A percentile compares a stretch with the other conserved stretches of the same genome.
Evolutionary conservation across 345 rosid genomes (phyloP).

Genomic region (Syzygium jambos): DNA sequence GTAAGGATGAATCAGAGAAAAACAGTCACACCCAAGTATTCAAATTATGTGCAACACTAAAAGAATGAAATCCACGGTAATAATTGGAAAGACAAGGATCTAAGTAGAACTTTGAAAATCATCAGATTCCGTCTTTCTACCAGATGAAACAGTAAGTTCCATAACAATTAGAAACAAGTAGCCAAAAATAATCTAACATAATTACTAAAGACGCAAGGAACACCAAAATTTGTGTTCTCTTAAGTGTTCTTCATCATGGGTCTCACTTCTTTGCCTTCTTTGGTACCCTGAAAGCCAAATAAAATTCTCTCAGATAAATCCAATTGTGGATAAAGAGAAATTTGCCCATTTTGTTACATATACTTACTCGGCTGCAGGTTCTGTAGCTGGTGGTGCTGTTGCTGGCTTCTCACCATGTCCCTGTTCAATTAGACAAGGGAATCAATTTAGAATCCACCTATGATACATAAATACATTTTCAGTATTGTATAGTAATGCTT

Average conservation of each 20-base stretch:
- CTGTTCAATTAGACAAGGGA: not conserved
- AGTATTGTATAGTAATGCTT: no score
- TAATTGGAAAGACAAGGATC: not conserved
- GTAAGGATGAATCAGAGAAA: not conserved
- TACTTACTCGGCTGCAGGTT: constrained; percentile 6
- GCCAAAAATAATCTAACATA: not conserved
- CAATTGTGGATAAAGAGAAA: not conserved
- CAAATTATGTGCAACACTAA: not conserved
- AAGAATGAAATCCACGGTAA: not conserved
- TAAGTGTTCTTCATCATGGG: not conserved
- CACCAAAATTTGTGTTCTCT: not conserved
- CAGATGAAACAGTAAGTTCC: not conserved
- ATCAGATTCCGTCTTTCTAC: not conserved
- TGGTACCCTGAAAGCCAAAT: not conserved
- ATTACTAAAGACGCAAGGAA: not conserved
- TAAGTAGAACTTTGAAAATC: not conserved
- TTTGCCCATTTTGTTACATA: not conserved
- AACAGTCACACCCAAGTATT: not conserved
- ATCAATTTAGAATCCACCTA: not conserved
- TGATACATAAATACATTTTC: not conserved
- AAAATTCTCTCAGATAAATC: not conserved
- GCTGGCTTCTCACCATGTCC: constrained; percentile 9
- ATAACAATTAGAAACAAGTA: not conserved
- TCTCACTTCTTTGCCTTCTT: constrained; percentile 14
- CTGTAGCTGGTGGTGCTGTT: not conserved